Conservation (phyloP, 2,329 filamentous ascomycete species). For the Dactylonectria macrodidyma region DNA sequence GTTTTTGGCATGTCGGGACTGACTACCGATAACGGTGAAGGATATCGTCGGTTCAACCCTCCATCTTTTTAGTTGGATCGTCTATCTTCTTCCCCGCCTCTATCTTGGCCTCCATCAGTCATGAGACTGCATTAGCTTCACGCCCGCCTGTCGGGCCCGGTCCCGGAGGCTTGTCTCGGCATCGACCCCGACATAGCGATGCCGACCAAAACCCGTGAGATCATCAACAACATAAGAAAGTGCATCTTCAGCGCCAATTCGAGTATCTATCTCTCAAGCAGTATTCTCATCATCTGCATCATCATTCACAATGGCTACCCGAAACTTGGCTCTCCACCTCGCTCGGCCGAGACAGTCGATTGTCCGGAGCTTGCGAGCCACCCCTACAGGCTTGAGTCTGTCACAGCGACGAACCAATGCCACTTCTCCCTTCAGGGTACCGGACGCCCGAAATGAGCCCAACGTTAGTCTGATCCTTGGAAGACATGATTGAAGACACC, state of each 20-base stretch:
- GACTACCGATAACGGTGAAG: conserved; percentile 28
- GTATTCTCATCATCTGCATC: not conserved
- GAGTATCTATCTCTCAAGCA: conserved; percentile 8
- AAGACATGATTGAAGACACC: not conserved
- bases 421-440: conserved; percentile 51
- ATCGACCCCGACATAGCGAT: conserved; percentile 24
- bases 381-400: conserved; percentile 27
- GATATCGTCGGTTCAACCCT: conserved; percentile 21
- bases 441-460: conserved; percentile 51
- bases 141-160: conserved; percentile 12
- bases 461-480: conserved; percentile 43
- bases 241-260: conserved; percentile 16
- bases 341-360: conserved; percentile 40
- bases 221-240: conserved; percentile 40
- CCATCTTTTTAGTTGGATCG: not conserved
- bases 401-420: conserved; percentile 47
- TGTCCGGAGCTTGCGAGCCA: conserved; percentile 31
- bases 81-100: no score
- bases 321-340: conserved; percentile 29
- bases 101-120: not conserved
- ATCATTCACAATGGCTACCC: conserved; percentile 34
- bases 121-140: conserved; percentile 4
- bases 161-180: conserved; percentile 30
- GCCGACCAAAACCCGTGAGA: conserved; percentile 1
- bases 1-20: conserved; percentile 28